Conservation (phyloP, 2,329 filamentous ascomycete genomes). For the Coniochaeta sp. region DNA sequence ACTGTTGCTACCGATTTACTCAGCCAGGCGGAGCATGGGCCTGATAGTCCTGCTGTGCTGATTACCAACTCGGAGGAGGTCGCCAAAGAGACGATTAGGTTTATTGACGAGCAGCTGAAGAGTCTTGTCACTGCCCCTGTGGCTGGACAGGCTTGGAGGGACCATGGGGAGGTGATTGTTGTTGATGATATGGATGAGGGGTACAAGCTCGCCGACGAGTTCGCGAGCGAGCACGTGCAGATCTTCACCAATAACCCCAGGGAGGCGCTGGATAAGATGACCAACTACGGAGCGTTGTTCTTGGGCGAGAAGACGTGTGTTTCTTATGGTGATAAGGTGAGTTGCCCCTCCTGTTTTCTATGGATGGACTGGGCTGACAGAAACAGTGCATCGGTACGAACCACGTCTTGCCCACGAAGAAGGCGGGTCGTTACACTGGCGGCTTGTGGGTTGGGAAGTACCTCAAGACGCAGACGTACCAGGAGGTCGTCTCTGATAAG, state of each 20-base stretch:
- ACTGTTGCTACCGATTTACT: slow-evolving; percentile 38
- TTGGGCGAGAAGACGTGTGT: slow-evolving; percentile 45
- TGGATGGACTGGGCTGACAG: not conserved
- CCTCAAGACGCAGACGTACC: slow-evolving; percentile 44
- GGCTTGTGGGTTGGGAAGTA: slow-evolving; percentile 50
- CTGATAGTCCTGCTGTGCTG: slow-evolving; percentile 41
- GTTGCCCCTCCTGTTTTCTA: not conserved
- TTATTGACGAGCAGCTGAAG: slow-evolving; percentile 29
- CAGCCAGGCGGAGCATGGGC: slow-evolving; percentile 44
- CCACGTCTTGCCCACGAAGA: slow-evolving; percentile 43
- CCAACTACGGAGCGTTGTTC: slow-evolving; percentile 42
- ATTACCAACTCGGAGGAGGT: slow-evolving; percentile 37
- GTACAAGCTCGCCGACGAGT: slow-evolving; percentile 37
- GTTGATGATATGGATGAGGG: slow-evolving; percentile 33
- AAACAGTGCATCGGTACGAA: slow-evolving; percentile 43
- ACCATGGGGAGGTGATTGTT: slow-evolving; percentile 38
- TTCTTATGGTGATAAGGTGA: slow-evolving; percentile 41
- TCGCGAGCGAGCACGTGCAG: slow-evolving; percentile 44
- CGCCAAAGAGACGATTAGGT: slow-evolving; percentile 27
- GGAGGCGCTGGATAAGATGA: slow-evolving; percentile 43
- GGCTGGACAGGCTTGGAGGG: slow-evolving; percentile 34
- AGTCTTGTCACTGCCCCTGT: slow-evolving; percentile 34
- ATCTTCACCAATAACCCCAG: slow-evolving; percentile 38
- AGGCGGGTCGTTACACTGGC: slow-evolving; percentile 40
- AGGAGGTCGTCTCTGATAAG: slow-evolving; percentile 35